These are phyloP conservation scores for Fabrea salina DNA, from an alignment of 169 alveolate species.

Conservation along the genomic window DNA sequence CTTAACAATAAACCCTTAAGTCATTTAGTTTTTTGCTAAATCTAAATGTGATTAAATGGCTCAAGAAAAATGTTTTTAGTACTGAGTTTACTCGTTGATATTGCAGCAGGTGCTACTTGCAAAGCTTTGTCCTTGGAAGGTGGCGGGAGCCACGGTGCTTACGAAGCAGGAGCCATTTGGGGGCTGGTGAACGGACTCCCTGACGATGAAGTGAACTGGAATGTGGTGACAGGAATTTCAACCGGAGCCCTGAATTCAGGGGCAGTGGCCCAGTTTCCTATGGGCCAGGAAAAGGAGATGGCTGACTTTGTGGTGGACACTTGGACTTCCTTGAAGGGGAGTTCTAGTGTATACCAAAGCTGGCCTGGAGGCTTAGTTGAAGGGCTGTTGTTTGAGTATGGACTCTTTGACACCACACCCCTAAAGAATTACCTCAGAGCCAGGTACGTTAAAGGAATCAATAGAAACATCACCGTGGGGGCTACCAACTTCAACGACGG, in stretches of 20 bases:
- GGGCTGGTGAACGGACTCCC: conserved; percentile 5
- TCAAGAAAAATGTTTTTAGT: neutral
- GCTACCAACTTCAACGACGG: conserved; percentile 35
- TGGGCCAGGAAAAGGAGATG: conserved; percentile 39
- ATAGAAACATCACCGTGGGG: conserved; percentile 33
- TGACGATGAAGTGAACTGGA: neutral
- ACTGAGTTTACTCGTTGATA: neutral
- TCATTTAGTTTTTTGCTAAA: too few species aligned
- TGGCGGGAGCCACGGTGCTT: conserved; percentile 54
- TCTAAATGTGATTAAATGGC: too few species aligned
- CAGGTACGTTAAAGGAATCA: neutral
- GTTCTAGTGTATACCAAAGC: neutral
- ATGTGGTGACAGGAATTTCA: conserved; percentile 40
- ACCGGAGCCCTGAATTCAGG: conserved; percentile 48
- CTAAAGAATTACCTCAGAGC: neutral
- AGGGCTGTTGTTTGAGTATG: neutral
- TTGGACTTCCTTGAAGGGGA: conserved; percentile 21
- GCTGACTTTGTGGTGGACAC: neutral
- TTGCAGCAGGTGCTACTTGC: conserved; percentile 22
- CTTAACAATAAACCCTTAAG: too few species aligned
- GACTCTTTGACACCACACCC: conserved; percentile 30
- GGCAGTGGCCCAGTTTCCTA: neutral
- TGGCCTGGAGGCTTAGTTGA: conserved; percentile 2
- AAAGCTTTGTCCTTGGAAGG: conserved; percentile 43
- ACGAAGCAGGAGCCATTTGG: conserved; percentile 40